A percentile compares a stretch with the other conserved stretches of the same genome.
Evolutionary conservation across 129 eudicot genomes (phyloP).

Genomic region (Escallonia rubra): DNA sequence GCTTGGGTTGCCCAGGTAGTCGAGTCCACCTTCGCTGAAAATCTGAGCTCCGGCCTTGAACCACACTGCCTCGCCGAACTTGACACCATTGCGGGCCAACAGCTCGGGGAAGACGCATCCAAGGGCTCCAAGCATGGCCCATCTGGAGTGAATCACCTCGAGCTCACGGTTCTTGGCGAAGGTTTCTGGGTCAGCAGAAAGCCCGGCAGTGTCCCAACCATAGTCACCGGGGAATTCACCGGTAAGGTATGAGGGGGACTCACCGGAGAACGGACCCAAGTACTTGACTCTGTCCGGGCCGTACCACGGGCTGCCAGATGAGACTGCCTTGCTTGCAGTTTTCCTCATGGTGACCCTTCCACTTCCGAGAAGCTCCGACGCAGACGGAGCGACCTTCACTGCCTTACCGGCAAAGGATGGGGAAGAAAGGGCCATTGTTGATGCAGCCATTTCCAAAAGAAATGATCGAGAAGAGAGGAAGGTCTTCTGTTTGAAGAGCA

Average conservation of each 20-base stretch:
- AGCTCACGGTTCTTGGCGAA: conserved; percentile 21
- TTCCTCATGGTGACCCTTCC: background rate
- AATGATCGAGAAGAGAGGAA: background rate
- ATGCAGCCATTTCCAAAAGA: background rate
- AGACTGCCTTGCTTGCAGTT: background rate
- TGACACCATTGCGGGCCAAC: conserved; percentile 14
- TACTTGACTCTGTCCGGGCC: conserved; percentile 1
- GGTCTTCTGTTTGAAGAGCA: background rate
- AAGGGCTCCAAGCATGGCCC: conserved; percentile 33
- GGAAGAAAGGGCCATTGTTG: conserved; percentile 1
- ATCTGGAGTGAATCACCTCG: conserved; percentile 18
- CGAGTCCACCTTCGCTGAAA: conserved; percentile 22
- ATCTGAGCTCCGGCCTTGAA: conserved; percentile 28
- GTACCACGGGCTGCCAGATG: background rate
- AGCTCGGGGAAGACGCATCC: conserved; percentile 22
- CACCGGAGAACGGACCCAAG: background rate
- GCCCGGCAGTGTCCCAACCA: conserved; percentile 23
- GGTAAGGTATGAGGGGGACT: conserved; percentile 7
- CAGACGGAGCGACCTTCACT: background rate
- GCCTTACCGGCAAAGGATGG: background rate
- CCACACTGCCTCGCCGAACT: conserved; percentile 24
- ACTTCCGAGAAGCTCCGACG: background rate
- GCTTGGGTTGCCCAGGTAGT: conserved; percentile 28
- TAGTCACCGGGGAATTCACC: conserved; percentile 22
- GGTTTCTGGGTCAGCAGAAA: conserved; percentile 18